Base-by-base conservation (phyloP, 1,284 basidiomycete genomes). In the Malassezia vespertilionis region DNA sequence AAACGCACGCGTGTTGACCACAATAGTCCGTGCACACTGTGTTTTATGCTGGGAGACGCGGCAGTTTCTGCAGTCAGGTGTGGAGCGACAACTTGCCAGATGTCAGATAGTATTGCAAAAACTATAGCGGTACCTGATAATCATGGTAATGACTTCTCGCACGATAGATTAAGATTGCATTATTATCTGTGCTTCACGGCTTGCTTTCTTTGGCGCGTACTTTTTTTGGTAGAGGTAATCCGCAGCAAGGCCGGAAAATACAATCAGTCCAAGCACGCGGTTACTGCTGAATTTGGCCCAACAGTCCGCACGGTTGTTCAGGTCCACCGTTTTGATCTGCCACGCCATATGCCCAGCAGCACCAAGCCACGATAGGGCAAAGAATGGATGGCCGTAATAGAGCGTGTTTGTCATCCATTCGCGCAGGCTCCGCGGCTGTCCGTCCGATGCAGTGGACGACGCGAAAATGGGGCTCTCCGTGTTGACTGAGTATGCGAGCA, bases 261-360 rank as follows among this genome's bases (percentile, higher is more conserved):
- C 75, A 78, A 86, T 83, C 55, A 84, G 83, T 0, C 91, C 91
- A 24, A 87, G 76, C 77, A 82, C 86, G 0, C 86, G 83, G 71
- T 90, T 96, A 8, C 82, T 82, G 18, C 80, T 78, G 60, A 99
- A 99, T 24, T 85, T 86, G 58, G 76, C 77, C 88, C 89, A 95
- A 71, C 90, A 95, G 69, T 88, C 89, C n/a, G 75, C 64, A 7
- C 86, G 77, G 52, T 72, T 74, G 56, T 93, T 77, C 53, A 90
- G 86, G 60, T 93, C 76, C 9, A 68, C 67, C 10, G 58, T 68
- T 54, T 77, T 75, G n/a, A 95, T 74, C 30, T 95, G 80, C 58
- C 86, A 83, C 1, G 79, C 81, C 2, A 96, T 78, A 67, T 96
- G 91, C 3, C 78, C 71, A 0, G 81, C 79, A 0, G 84, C 83